Percentiles rank a stretch among this genome's conserved stretches.
Conservation (phyloP, 768 basidiomycete genomes). For the Mrakia hoshinonis region DNA sequence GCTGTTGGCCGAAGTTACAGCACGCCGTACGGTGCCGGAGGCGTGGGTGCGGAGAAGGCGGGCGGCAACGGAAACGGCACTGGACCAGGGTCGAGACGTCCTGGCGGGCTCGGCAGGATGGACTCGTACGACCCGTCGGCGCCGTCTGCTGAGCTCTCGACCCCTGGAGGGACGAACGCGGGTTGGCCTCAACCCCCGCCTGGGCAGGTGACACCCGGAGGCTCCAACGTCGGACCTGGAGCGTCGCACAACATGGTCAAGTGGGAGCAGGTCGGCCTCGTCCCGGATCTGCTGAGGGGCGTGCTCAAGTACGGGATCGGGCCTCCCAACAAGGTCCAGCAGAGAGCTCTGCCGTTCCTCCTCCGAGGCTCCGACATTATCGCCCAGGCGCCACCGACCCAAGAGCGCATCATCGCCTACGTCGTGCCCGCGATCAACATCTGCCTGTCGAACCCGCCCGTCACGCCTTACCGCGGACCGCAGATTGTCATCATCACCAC, state of each 20-base stretch:
- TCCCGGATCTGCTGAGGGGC: constrained; percentile 77
- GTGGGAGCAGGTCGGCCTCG: constrained; percentile 85
- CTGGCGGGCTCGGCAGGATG: constrained; percentile 11
- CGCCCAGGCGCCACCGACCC: constrained; percentile 95
- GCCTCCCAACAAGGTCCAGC: constrained; percentile 98
- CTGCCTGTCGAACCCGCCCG: constrained; percentile 46
- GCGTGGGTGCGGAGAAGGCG: neutral
- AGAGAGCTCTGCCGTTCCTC: constrained; percentile 89
- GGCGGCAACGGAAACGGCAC: neutral
- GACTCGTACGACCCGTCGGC: constrained; percentile 19
- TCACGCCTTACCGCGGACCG: constrained; percentile 61
- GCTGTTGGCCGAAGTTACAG: neutral
- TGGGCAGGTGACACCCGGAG: constrained; percentile 28
- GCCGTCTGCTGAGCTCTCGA: neutral
- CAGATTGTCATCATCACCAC: constrained; percentile 90
- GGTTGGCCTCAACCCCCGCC: constrained; percentile 28
- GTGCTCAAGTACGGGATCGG: constrained; percentile 91
- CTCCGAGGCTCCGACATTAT: constrained; percentile 92
- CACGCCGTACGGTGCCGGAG: constrained; percentile 10
- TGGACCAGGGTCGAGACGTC: constrained; percentile 1
- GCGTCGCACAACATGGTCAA: constrained; percentile 53
- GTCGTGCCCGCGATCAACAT: constrained; percentile 40
- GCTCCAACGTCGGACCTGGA: constrained; percentile 12
- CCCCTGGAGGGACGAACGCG: neutral
- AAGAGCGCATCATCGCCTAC: constrained; percentile 95